Base-by-base conservation (phyloP, 2,329 filamentous ascomycete species). In the Fusarium drepaniforme region DNA sequence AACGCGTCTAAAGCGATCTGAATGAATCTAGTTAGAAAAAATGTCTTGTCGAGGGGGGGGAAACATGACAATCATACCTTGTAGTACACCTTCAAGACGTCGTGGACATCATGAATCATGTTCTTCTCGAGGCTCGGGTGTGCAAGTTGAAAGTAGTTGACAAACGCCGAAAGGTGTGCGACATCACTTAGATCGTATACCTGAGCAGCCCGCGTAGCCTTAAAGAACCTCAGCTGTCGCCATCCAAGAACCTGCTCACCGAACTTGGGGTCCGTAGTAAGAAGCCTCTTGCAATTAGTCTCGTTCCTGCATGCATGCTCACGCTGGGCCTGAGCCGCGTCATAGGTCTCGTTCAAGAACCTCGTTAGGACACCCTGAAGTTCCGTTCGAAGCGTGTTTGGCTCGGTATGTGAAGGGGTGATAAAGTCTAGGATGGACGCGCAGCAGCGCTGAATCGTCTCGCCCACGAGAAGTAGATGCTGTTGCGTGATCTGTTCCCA, bases 61-160 rank as follows among this genome's bases (percentile, higher is more conserved):
- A n/a, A 28, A 28, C 25, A 28, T 28, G 25, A 28, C 25, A 13
- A 7, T 46, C 74, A 37, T 77, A 83, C 82, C 75, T 83, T 74
- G 46, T 84, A 84, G 21, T 85, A 85, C 0, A 81, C 81, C 37
- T 81, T 83, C 12, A 84, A 72, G 1, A 83, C 70, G 37, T 84
- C 83, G 35, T 85, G 82, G 0, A 84, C 80, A 18, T 83, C 81
- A 7, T 81, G 51, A 12, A 79, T 66, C 62, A 81, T 82, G 42
- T 82, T 83, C 9, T 78, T 70, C 3, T 60, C 9, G 1, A 73
- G 40, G 2, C 66, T 75, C 0, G 70, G 72, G 3, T 76, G 76
- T 0, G 71, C 56, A 0, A 65, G 58, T 0, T 72, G 49, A 8
- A 75, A 78, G 9, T 30, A 74, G 44, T 15, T 28, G 3, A 11